Conservation (phyloP, 768 basidiomycete genomes). For the Panus rudis region DNA sequence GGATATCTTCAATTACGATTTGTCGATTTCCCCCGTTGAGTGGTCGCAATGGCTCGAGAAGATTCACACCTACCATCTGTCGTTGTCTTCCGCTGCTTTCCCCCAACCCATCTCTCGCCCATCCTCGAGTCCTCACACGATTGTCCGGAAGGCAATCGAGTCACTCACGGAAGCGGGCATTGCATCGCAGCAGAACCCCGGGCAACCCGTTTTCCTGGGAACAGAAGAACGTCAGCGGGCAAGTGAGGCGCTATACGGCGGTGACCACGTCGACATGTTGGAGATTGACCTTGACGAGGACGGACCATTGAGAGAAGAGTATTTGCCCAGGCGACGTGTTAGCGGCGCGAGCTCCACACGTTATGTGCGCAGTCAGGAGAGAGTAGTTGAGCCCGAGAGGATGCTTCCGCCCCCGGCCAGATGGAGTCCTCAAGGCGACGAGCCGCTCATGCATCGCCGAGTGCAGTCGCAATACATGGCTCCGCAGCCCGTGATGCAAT, state of each 20-base stretch:
- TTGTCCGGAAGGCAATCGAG: constrained; percentile 64
- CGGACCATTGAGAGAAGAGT: constrained; percentile 76
- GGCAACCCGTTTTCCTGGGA: constrained; percentile 67
- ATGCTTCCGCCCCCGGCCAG: constrained; percentile 64
- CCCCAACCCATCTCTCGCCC: constrained; percentile 78
- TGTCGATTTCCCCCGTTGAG: constrained; percentile 54
- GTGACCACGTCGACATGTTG: constrained; percentile 36
- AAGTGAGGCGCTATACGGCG: constrained; percentile 27
- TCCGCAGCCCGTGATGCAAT: constrained; percentile 36
- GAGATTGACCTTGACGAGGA: constrained; percentile 82
- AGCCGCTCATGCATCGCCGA: constrained; percentile 54
- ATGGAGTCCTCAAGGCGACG: constrained; percentile 79
- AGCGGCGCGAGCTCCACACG: constrained; percentile 21
- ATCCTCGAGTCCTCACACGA: constrained; percentile 60
- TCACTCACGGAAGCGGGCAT: constrained; percentile 52
- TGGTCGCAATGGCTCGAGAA: constrained; percentile 73
- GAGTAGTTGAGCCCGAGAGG: constrained; percentile 21
- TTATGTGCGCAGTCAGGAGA: constrained; percentile 13
- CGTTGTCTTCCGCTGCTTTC: constrained; percentile 49
- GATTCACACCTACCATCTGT: constrained; percentile 56
- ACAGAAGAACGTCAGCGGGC: constrained; percentile 58
- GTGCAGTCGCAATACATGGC: constrained; percentile 48
- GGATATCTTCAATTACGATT: constrained; percentile 63
- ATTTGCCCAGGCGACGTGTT: constrained; percentile 63
- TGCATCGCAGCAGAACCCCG: constrained; percentile 25